Base-by-base conservation (phyloP, 805 yeast species). In the Ogataea nakhonphanomensis region DNA sequence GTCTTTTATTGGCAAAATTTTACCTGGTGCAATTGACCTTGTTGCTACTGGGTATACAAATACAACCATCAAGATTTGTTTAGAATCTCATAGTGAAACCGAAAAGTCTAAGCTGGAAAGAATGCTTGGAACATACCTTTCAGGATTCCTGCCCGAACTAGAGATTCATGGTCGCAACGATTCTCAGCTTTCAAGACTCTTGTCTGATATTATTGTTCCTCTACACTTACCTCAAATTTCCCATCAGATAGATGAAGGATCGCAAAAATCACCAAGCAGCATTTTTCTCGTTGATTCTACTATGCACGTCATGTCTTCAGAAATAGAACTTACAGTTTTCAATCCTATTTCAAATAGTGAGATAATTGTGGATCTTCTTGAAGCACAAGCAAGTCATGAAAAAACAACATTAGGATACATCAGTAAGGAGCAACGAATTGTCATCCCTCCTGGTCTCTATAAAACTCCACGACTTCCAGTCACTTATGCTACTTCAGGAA, bases 301-400 rank as follows among this genome's bases (percentile, higher is more conserved):
- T 0, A 71, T 79, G 60, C 83, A 79, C 55, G 47, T 79, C 3
- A 60, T 78, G 59, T 61, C 73, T 0, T 73, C 80, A 1, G 78
- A 77, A 33, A 66, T 77, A 5, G 81, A 78, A 48, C 52, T 79
- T 41, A 69, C 71, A 0, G 62, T 78, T 0, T 75, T 54, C 56
- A 79, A 79, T 48, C 86, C 86, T 1, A 49, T 79, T 1, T 40
- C 46, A 4, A 78, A 79, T 49, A 55, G 66, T n/a, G 71, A 66
- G 11, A 57, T 74, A 1, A 50, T 58, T n/a, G 57, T 75, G 10
- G 60, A 59, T 8, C 58, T 79, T 13, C 43, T 63, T 13, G 65
- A 65, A 27, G 81, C 76, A 1, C 66, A 64, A 37, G 84, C 83
- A 0, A 61, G 62, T 1, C 69, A 70, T 45, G 67, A 74, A 32